Evolutionary conservation across 257 asterid species (phyloP).

Genomic region (Solanum habrochaites): DNA sequence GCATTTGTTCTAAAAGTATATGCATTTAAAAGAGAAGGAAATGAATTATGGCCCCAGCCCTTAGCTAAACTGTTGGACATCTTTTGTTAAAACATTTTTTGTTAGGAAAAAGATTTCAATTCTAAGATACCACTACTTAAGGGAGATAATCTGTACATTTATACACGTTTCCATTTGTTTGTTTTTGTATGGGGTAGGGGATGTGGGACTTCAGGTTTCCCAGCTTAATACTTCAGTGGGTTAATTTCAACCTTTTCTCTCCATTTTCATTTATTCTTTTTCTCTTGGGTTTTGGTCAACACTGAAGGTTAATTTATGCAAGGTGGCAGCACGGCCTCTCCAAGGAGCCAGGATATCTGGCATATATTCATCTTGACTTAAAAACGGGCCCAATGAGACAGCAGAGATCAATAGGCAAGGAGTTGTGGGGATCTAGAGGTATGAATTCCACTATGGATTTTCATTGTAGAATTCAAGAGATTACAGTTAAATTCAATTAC

Average conservation of each 20-base stretch:
- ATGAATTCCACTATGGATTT: background rate
- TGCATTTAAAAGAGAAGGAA: background rate
- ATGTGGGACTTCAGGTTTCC: background rate
- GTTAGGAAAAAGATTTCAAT: background rate
- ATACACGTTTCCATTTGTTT: background rate
- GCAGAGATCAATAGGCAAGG: slow-evolving; percentile 56
- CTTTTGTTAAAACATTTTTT: background rate
- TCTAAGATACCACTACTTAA: background rate
- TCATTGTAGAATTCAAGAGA: background rate
- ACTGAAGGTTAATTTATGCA: background rate
- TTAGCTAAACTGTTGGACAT: background rate
- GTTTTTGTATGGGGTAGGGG: background rate
- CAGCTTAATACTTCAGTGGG: background rate
- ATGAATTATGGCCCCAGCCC: background rate
- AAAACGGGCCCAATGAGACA: slow-evolving; percentile 64
- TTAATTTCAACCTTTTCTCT: background rate
- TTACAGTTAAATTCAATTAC: background rate
- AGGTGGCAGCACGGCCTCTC: slow-evolving; percentile 79
- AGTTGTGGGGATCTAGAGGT: slow-evolving; percentile 68
- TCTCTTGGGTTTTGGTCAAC: background rate
- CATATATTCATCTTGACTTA: slow-evolving; percentile 74
- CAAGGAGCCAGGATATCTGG: slow-evolving; percentile 52
- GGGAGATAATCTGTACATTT: background rate
- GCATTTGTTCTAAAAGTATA: background rate
- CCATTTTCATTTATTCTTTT: background rate